Evolutionary conservation across 139 green algal species (phyloP).

Genomic region (Microglena sp.): DNA sequence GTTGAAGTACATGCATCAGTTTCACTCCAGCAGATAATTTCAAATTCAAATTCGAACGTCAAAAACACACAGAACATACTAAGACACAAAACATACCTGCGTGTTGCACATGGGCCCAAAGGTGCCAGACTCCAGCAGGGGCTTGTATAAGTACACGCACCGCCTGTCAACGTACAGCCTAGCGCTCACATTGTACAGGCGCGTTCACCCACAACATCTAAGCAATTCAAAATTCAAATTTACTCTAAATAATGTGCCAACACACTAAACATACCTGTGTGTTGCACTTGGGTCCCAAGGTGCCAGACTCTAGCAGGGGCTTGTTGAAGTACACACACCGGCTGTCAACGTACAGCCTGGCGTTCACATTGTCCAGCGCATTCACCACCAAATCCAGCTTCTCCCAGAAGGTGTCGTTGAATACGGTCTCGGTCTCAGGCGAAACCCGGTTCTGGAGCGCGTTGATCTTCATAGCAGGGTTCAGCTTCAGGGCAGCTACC

Average conservation of each 20-base stretch:
- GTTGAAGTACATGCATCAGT: conserved; percentile 92
- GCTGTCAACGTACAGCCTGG: conserved; percentile 70
- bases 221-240: no score
- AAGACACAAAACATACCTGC: no score
- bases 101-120: conserved; percentile 98
- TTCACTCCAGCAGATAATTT: no score
- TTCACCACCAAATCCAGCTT: conserved; percentile 68
- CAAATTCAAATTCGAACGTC: no score
- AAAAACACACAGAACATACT: no score
- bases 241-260: no score
- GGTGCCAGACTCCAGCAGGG: conserved; percentile 88
- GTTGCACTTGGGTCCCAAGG: conserved; percentile 97
- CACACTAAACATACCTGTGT: conserved; percentile 54
- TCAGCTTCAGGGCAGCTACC: conserved; percentile 71
- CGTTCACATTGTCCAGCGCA: conserved; percentile 96
- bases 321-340: conserved; percentile 97
- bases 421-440: conserved; percentile 85
- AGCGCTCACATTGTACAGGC: conserved; percentile 95
- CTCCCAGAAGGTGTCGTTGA: conserved; percentile 92
- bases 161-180: conserved; percentile 71
- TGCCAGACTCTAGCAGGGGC: conserved; percentile 92
- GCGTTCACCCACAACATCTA: conserved; percentile 92
- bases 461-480: conserved; percentile 61
- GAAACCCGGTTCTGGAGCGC: conserved; percentile 93
- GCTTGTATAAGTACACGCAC: conserved; percentile 93